Base-by-base conservation (phyloP, 2,329 filamentous ascomycete species). In the Colletotrichum sp. region DNA sequence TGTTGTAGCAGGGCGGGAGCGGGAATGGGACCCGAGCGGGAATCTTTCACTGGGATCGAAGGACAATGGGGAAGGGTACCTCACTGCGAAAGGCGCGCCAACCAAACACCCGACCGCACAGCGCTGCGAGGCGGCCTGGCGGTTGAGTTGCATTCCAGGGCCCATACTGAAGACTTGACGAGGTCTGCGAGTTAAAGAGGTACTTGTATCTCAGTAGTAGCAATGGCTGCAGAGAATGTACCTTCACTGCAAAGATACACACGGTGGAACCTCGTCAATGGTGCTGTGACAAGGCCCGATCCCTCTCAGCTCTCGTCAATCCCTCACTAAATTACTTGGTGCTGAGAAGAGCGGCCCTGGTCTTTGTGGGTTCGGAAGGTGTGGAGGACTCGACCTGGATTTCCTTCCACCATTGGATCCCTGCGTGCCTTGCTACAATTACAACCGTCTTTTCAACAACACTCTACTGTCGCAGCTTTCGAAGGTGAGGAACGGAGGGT, bases 1-100 rank as follows among this genome's bases (percentile, higher is more conserved):
- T 68, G 73, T 73, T 73, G 70, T 73, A 73, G 64, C 70, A 75
- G 70, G 73, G 70, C 69, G 70, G 70, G 70, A 75, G 39, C 73
- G 69, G 73, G 73, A 73, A 63, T 75, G 64, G 64, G 26, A 75
- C 70, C 64, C 64, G 70, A 65, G 73, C 70, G 70, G 73, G 64
- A 75, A 65, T 73, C 73, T 75, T 55, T 72, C 12, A 39, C 63
- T 75, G 73, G 69, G 68, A 75, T 72, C 69, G 36, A 72, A 74
- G 52, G 52, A 74, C 65, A 65, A 71, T 70, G 57, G 57, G 43
- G 43, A n/a, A 24, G 34, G 28, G 39, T 52, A 52, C n/a, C n/a
- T 36, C 30, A 28, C 14, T 36, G 36, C 32, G 34, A 61, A 65
- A 68, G 70, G 70, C 69, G 61, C 61, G 61, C 72, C 72, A 67